A percentile compares a stretch with the other conserved stretches of the same genome.
These are phyloP conservation scores for Cyberlindnera maritima DNA, from an alignment of 805 yeast species.

Conservation along the genomic window DNA sequence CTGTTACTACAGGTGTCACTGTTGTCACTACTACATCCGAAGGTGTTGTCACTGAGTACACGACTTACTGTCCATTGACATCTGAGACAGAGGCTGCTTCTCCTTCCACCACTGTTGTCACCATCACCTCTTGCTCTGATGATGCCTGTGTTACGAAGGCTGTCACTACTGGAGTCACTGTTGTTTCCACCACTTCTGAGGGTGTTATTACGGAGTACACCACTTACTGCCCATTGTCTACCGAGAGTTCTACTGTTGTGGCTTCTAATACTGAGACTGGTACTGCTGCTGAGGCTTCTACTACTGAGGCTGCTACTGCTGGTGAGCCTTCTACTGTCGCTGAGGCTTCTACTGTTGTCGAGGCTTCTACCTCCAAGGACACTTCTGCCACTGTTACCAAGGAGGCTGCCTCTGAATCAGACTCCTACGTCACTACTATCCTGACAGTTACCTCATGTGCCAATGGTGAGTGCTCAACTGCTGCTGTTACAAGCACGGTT, in stretches of 20 bases:
- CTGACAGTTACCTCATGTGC: constrained; percentile 1
- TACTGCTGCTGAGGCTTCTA: too few relatives aligned
- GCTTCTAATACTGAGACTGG: too few relatives aligned
- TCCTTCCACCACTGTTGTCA: constrained; percentile 7
- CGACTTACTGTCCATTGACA: constrained; percentile 17
- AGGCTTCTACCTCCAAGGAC: constrained; percentile 11
- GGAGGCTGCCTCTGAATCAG: neutral
- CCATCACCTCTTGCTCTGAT: constrained; percentile 21
- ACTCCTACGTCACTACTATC: neutral
- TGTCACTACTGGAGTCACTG: constrained; percentile 13
- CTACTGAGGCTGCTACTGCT: too few relatives aligned
- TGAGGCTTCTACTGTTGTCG: constrained; percentile 3
- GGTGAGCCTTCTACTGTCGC: too few relatives aligned
- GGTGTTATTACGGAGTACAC: constrained; percentile 3
- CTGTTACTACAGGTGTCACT: constrained; percentile 20
- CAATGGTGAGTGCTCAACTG: constrained; percentile 1
- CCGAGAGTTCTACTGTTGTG: too few relatives aligned
- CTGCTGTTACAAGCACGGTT: constrained; percentile 2
- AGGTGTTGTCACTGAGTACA: constrained; percentile 9
- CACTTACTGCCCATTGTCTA: constrained; percentile 8
- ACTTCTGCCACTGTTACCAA: neutral
- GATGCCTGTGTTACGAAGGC: neutral
- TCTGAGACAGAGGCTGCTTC: constrained; percentile 12
- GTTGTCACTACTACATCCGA: constrained; percentile 12
- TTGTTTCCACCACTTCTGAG: constrained; percentile 20